Conservation (phyloP, 2,329 filamentous ascomycete species). For the Xylaria multiplex region DNA sequence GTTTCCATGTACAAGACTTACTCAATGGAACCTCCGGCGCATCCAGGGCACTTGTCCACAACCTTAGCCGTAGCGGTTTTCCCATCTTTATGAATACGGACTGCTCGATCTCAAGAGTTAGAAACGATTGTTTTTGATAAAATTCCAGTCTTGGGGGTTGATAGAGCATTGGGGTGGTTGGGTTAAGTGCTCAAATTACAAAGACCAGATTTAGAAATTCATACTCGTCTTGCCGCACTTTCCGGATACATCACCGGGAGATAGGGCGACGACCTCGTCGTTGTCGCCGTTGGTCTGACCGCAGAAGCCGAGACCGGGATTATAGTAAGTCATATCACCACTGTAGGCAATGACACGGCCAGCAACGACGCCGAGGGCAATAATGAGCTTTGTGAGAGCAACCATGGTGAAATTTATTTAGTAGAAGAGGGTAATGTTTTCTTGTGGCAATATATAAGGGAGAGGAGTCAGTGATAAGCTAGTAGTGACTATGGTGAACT, state of each 20-base stretch:
- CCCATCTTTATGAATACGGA: conserved; percentile 42
- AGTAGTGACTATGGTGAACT: neutral
- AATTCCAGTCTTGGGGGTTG: neutral
- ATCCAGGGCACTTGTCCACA: conserved; percentile 47
- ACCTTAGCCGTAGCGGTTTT: conserved; percentile 42
- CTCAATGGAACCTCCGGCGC: conserved; percentile 41
- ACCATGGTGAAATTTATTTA: neutral
- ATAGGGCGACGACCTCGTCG: conserved; percentile 44
- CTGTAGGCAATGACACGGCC: conserved; percentile 34
- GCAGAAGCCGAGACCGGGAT: conserved; percentile 42
- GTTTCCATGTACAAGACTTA: conserved; percentile 7
- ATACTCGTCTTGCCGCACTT: conserved; percentile 42
- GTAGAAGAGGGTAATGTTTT: neutral
- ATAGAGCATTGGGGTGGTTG: neutral
- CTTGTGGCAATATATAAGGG: neutral
- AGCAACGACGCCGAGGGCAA: conserved; percentile 33
- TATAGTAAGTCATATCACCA: conserved; percentile 45
- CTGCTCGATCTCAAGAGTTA: neutral
- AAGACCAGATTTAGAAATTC: neutral
- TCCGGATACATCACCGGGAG: conserved; percentile 33
- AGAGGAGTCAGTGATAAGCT: neutral
- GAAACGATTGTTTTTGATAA: neutral
- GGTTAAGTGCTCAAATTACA: no score
- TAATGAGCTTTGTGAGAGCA: conserved; percentile 29
- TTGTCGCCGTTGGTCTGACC: conserved; percentile 36